phyloP scores from a whole-genome alignment of 345 rosid genomes.

The Ceriops decandra region DNA sequence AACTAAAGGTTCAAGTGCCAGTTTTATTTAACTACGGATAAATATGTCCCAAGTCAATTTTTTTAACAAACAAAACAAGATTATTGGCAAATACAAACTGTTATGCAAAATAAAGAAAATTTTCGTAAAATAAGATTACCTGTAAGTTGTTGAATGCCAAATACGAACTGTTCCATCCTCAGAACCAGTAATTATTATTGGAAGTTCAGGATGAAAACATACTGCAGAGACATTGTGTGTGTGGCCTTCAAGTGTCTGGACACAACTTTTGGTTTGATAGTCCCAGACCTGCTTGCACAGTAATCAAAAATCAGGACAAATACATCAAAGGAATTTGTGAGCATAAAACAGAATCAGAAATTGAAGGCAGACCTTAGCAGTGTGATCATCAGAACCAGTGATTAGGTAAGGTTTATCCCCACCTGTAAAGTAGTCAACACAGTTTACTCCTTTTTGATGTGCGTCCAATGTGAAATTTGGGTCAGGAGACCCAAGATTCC shows the following conservation, averaged over 20 bases:
- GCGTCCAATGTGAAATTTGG: constrained; percentile 94
- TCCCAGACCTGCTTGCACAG: constrained; percentile 65
- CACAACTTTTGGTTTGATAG: constrained; percentile 76
- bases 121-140: constrained; percentile 29
- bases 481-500: constrained; percentile 96
- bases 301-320: constrained; percentile 3
- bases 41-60: too few relatives aligned
- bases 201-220: constrained; percentile 81
- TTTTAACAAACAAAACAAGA: background rate
- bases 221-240: constrained; percentile 87
- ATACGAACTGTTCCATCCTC: constrained; percentile 82
- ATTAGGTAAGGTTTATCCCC: constrained; percentile 93
- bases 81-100: too few relatives aligned
- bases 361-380: constrained; percentile 66
- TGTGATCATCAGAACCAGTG: constrained; percentile 92
- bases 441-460: constrained; percentile 89
- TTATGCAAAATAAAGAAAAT: background rate
- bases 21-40: too few relatives aligned
- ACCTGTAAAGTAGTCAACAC: constrained; percentile 91
- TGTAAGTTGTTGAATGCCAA: constrained; percentile 82
- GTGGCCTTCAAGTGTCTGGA: constrained; percentile 77
- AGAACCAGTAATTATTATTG: constrained; percentile 75
- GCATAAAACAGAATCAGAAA: background rate
- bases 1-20: too few relatives aligned
- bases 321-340: background rate